phyloP scores from a whole-genome alignment of 177 flowering plant genomes.

The Vitis hybrid region DNA sequence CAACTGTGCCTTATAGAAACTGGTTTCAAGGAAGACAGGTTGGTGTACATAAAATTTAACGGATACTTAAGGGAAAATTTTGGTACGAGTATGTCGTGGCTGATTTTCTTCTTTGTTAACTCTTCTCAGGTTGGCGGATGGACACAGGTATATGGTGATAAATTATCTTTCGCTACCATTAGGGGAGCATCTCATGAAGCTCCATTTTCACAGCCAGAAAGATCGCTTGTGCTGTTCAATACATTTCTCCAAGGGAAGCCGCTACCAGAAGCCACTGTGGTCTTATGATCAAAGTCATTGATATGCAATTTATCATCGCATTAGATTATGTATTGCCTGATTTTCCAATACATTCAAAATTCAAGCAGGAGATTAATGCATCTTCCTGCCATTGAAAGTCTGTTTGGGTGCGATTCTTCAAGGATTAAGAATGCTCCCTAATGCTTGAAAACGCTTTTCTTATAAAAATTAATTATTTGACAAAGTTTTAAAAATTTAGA shows the following conservation, averaged over 20 bases:
- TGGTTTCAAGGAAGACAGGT: slow-evolving; percentile 43
- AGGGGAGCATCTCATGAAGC: slow-evolving; percentile 21
- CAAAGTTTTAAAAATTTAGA: too few relatives aligned
- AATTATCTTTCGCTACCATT: slow-evolving; percentile 13
- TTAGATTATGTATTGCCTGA: not conserved
- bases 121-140: slow-evolving; percentile 15
- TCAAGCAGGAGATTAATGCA: not conserved
- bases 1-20: slow-evolving; percentile 32
- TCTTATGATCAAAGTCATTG: not conserved
- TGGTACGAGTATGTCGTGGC: not conserved
- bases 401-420: too few relatives aligned
- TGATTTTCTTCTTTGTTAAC: not conserved
- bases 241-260: slow-evolving; percentile 17
- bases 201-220: slow-evolving; percentile 21
- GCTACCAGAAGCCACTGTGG: slow-evolving; percentile 4
- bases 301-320: not conserved
- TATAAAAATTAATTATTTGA: too few relatives aligned
- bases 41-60: not conserved
- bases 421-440: too few relatives aligned
- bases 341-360: not conserved
- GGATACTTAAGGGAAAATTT: not conserved
- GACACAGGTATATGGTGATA: slow-evolving; percentile 15
- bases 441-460: too few relatives aligned
- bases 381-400: too few relatives aligned
- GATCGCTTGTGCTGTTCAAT: slow-evolving; percentile 17